These are phyloP conservation scores for Albatrellus ellisii DNA, from an alignment of 768 basidiomycete genomes.

Conservation along the genomic window DNA sequence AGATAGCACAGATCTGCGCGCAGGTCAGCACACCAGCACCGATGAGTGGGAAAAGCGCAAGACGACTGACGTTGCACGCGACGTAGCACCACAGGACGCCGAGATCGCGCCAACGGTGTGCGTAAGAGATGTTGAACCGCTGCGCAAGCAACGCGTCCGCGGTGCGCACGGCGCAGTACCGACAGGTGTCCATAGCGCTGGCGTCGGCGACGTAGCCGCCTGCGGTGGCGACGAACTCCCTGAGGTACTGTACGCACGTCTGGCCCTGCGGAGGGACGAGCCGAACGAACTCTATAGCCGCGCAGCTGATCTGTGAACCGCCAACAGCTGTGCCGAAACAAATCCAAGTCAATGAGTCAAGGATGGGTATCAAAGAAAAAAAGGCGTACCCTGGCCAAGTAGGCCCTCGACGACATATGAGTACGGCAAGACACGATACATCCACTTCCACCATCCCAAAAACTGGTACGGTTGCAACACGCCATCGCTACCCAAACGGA, in stretches of 20 bases:
- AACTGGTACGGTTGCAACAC: slow-evolving; percentile 32
- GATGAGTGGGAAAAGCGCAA: no score
- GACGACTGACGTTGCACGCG: slow-evolving; percentile 31
- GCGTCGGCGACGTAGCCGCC: slow-evolving; percentile 39
- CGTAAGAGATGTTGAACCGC: slow-evolving; percentile 50
- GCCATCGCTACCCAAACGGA: slow-evolving; percentile 30
- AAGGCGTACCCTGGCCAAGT: slow-evolving; percentile 30
- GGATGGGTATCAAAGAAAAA: background rate
- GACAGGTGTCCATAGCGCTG: slow-evolving; percentile 25
- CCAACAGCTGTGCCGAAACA: slow-evolving; percentile 33
- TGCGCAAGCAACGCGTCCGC: slow-evolving; percentile 44
- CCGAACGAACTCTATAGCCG: slow-evolving; percentile 42
- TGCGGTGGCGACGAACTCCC: slow-evolving; percentile 24
- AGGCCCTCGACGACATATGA: slow-evolving; percentile 28
- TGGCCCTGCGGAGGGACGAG: slow-evolving; percentile 33
- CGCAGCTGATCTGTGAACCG: slow-evolving; percentile 36
- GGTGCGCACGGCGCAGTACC: slow-evolving; percentile 40
- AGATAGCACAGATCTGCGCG: no score
- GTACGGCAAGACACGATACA: slow-evolving; percentile 23
- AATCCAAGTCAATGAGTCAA: background rate
- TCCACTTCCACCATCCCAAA: slow-evolving; percentile 33
- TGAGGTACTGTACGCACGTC: slow-evolving; percentile 34
- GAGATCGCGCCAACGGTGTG: slow-evolving; percentile 33
- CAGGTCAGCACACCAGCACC: no score
- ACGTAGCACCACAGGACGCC: slow-evolving; percentile 32